These are phyloP conservation scores for Trichophyton verrucosum DNA, from an alignment of 2,329 filamentous ascomycete species.

Conservation along the genomic window DNA sequence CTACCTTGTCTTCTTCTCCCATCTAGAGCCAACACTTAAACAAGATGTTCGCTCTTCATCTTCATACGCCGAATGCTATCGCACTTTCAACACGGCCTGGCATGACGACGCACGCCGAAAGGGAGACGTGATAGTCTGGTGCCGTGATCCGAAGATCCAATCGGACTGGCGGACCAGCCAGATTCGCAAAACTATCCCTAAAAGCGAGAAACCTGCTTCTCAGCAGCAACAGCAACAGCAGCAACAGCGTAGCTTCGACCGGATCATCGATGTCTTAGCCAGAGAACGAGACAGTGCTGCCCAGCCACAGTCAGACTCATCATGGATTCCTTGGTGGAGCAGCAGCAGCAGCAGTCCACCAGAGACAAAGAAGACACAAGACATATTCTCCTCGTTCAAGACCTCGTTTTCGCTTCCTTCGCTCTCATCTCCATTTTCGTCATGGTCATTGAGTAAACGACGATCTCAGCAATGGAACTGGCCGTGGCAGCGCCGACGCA, in stretches of 20 bases:
- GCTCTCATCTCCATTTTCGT: constrained; percentile 1
- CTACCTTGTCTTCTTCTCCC: constrained; percentile 44
- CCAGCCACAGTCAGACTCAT: background rate
- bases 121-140: constrained; percentile 54
- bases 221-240: constrained; percentile 15
- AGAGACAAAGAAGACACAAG: background rate
- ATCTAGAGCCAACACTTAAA: constrained; percentile 41
- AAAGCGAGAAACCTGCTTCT: constrained; percentile 1
- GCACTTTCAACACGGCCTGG: constrained; percentile 49
- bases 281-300: constrained; percentile 11
- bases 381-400: background rate
- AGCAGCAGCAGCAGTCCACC: background rate
- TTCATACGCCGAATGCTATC: constrained; percentile 46
- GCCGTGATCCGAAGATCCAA: constrained; percentile 29
- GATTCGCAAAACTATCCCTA: constrained; percentile 1
- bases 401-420: background rate
- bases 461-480: constrained; percentile 6
- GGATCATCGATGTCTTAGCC: constrained; percentile 23
- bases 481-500: constrained; percentile 9
- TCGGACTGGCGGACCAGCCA: constrained; percentile 24
- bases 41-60: constrained; percentile 30
- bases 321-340: background rate
- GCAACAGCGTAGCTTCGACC: constrained; percentile 26
- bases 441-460: constrained; percentile 1
- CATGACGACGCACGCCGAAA: constrained; percentile 50